Evolutionary conservation across 208 protist species (phyloP), one percentile per base, ranked within the genome.

Genomic region (Endotrypanum monterogeii): DNA sequence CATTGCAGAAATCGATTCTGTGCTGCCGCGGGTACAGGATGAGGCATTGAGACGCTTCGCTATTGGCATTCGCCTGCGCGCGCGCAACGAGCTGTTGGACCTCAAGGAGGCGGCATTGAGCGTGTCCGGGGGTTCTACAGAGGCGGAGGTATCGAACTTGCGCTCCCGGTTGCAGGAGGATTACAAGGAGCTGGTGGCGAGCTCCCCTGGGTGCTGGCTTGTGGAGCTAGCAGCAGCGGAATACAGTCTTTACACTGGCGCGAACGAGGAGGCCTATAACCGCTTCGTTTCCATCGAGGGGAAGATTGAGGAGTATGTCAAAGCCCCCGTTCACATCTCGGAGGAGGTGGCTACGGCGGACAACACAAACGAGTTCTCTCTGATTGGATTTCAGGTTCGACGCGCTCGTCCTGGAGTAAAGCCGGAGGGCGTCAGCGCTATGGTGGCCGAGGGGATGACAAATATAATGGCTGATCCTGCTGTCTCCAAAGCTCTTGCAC

Each of bases 211-310:
- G 50, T 94, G 90, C 86, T 96, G 90, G 92, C 67, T 96, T 23
- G 82, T 93, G 23, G 82, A 91, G 69, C 78, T 96, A 71, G 90
- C 79, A 7, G 79, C 72, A 25, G 89, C 90, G 12, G 90, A 96
- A 70, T 96, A 87, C 83, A 85, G 67, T 50, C 78, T 96, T 48
- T 96, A 96, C 77, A 82, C 84, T 20, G 92, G 90, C 12, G 84
- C 86, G 11, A 76, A 71, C 20, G 79, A 91, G 54, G 83, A 87
- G 37, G 88, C 89, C 1, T 91, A 93, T 56, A 57, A 88, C 20
- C 62, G 77, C 51, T 89, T 96, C 68, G 63, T 44, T 32, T 76
- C 84, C 30, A 71, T 96, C 55, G 88, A 93, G 74, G 71, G 73
- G 28, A 82, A 89, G 52, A 93, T 93, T 60, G 60, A 79, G 39